Evolutionary conservation across 164 flowering plant species (phyloP).

Genomic region (Aristolochia fimbriata): DNA sequence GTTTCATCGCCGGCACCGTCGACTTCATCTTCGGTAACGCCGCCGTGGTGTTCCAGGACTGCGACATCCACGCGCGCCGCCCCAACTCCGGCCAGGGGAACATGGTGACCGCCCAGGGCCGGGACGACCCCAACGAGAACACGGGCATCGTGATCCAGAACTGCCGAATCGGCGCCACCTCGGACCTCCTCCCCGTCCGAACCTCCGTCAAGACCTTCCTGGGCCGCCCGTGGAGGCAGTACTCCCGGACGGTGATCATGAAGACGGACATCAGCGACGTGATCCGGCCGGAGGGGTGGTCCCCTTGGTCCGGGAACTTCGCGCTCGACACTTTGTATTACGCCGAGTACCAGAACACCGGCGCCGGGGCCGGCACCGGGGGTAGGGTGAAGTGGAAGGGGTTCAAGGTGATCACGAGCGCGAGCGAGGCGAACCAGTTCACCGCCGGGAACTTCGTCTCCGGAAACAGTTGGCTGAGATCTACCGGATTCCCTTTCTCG

Average conservation of each 20-base stretch:
- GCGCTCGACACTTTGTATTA: constrained; percentile 52
- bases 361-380: constrained; percentile 53
- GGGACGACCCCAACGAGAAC: constrained; percentile 75
- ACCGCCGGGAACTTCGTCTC: constrained; percentile 39
- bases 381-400: constrained; percentile 64
- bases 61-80: constrained; percentile 63
- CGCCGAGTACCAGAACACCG: constrained; percentile 54
- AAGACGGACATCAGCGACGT: constrained; percentile 40
- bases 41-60: constrained; percentile 53
- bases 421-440: constrained; percentile 37
- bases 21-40: constrained; percentile 85
- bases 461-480: constrained; percentile 42
- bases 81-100: constrained; percentile 54
- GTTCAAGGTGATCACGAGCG: constrained; percentile 32
- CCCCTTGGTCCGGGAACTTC: constrained; percentile 52
- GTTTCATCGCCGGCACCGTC: constrained; percentile 56
- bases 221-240: constrained; percentile 78
- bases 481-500: constrained; percentile 59
- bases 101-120: constrained; percentile 75
- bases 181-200: constrained; percentile 33
- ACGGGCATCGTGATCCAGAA: constrained; percentile 68
- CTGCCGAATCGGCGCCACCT: constrained; percentile 50
- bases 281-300: constrained; percentile 64
- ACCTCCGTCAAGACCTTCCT: constrained; percentile 42
- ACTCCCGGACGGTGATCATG: constrained; percentile 64